Evolutionary conservation across 176 grass and related monocot genomes (phyloP).

Genomic region (Raddia distichophylla): DNA sequence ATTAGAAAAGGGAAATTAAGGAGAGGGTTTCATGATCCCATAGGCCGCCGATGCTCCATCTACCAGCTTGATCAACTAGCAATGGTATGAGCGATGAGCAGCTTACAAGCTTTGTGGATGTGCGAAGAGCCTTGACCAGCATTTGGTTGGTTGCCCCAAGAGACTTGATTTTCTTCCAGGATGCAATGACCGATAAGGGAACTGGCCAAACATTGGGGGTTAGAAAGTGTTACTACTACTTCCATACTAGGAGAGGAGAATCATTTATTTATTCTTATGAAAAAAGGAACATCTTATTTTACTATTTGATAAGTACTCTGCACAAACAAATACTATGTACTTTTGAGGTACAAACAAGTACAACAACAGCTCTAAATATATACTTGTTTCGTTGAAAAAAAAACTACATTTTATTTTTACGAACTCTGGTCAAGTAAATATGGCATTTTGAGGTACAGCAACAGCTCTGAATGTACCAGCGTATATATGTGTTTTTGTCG

Average conservation of each 20-base stretch:
- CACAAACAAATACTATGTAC: background rate
- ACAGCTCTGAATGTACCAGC: too few relatives aligned
- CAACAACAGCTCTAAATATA: too few relatives aligned
- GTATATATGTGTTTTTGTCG: too few relatives aligned
- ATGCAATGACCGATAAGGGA: constrained; percentile 71
- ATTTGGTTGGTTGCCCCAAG: constrained; percentile 66
- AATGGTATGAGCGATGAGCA: background rate
- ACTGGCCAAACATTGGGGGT: constrained; percentile 29
- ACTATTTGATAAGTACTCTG: background rate
- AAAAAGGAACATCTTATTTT: background rate
- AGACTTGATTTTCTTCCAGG: constrained; percentile 88
- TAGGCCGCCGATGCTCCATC: background rate
- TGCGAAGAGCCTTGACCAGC: constrained; percentile 75
- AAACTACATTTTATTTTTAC: too few relatives aligned
- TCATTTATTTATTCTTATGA: background rate
- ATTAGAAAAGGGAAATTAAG: background rate
- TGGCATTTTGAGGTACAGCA: too few relatives aligned
- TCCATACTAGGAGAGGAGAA: background rate
- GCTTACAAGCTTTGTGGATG: constrained; percentile 69
- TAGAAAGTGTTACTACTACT: background rate
- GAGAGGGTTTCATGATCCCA: background rate
- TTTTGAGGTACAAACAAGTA: too few relatives aligned
- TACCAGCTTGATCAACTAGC: background rate
- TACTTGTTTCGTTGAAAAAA: too few relatives aligned
- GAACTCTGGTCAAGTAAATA: too few relatives aligned